These are phyloP conservation scores for Pezicula rhizophila DNA, from an alignment of 2,329 filamentous ascomycete genomes.

Conservation along the genomic window DNA sequence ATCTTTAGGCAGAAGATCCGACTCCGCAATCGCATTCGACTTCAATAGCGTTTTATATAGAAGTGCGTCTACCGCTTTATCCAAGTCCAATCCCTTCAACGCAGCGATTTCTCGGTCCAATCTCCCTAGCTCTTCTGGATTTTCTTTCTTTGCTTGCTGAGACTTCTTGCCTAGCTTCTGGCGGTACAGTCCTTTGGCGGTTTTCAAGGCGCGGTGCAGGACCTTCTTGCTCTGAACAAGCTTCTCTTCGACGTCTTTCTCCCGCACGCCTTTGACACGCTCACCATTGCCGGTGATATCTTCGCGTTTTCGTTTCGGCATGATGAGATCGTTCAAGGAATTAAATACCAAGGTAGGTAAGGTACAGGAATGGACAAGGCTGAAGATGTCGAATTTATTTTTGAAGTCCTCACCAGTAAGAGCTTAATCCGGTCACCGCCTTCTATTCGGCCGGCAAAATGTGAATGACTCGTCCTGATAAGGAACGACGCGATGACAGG, in stretches of 20 bases:
- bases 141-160: constrained; percentile 44
- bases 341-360: not conserved
- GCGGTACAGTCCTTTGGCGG: constrained; percentile 69
- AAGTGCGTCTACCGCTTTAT: constrained; percentile 38
- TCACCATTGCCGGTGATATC: constrained; percentile 24
- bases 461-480: not conserved
- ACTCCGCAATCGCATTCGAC: constrained; percentile 41
- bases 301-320: constrained; percentile 54
- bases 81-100: constrained; percentile 43
- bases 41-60: constrained; percentile 44
- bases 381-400: not conserved
- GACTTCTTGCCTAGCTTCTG: constrained; percentile 61
- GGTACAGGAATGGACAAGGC: not conserved
- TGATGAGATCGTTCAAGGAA: constrained; percentile 20
- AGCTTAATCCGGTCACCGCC: not conserved
- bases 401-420: not conserved
- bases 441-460: not conserved
- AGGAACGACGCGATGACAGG: no score
- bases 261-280: constrained; percentile 29
- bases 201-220: constrained; percentile 62
- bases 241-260: constrained; percentile 36
- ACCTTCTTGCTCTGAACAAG: constrained; percentile 52
- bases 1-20: constrained; percentile 35
- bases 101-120: constrained; percentile 55
- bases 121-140: constrained; percentile 46